A percentile compares a stretch with the other conserved stretches of the same genome.
Evolutionary conservation across 495 filamentous ascomycete genomes (phyloP).

Genomic region (Penicillium waksmanii): DNA sequence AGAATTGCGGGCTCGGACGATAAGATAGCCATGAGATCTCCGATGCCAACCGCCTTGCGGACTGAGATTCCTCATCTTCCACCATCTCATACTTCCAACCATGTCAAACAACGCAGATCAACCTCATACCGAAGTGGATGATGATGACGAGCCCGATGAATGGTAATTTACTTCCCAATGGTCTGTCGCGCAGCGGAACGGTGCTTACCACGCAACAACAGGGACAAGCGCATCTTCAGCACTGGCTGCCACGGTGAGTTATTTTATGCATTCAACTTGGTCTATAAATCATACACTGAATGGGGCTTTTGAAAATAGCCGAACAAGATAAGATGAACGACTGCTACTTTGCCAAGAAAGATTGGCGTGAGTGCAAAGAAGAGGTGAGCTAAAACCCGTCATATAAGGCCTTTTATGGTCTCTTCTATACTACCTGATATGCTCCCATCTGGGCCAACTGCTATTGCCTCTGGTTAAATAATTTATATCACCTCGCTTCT

Average conservation of each 20-base stretch:
- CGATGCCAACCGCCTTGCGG: slow-evolving; percentile 18
- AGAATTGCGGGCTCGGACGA: slow-evolving; percentile 20
- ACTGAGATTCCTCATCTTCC: slow-evolving; percentile 17
- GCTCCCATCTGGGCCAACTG: too few species aligned
- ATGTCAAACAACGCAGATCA: slow-evolving; percentile 48
- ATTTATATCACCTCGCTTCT: neutral
- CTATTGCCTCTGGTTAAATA: too few species aligned
- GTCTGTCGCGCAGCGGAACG: neutral
- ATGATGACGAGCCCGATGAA: slow-evolving; percentile 88
- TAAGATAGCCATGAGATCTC: slow-evolving; percentile 24
- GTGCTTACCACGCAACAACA: slow-evolving; percentile 35
- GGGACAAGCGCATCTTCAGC: slow-evolving; percentile 97
- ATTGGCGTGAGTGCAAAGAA: slow-evolving; percentile 87
- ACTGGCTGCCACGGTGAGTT: slow-evolving; percentile 86
- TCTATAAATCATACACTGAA: slow-evolving; percentile 6
- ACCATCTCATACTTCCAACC: slow-evolving; percentile 19
- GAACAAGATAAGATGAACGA: slow-evolving; percentile 92
- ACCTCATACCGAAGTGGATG: slow-evolving; percentile 42
- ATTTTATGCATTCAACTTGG: slow-evolving; percentile 7
- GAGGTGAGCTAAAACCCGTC: slow-evolving; percentile 65
- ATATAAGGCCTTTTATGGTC: too few species aligned
- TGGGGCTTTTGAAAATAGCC: slow-evolving; percentile 46
- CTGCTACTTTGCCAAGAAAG: slow-evolving; percentile 95
- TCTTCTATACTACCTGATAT: too few species aligned
- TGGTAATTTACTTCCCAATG: slow-evolving; percentile 61